Percentiles rank a stretch among this genome's conserved stretches.
phyloP scores from a whole-genome alignment of 73 alveolate species.

The Paramecium pentaurelia region DNA sequence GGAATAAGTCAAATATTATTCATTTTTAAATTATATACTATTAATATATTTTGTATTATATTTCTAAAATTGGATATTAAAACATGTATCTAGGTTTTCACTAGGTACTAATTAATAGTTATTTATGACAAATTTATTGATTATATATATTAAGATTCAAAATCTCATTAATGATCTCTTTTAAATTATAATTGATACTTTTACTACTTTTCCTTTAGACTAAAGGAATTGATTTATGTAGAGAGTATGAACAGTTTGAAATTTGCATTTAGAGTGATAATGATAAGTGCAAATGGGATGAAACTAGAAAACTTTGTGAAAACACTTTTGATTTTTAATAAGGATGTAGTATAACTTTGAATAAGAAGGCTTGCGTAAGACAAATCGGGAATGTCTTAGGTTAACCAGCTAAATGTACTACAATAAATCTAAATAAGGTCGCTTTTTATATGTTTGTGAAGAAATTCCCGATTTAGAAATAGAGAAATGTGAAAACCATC shows the following conservation, averaged over 20 bases:
- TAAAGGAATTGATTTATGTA: background rate
- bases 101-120: too few species aligned
- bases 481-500: background rate
- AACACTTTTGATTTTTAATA: background rate
- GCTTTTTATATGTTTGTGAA: background rate
- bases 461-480: background rate
- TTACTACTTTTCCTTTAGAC: background rate
- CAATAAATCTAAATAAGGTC: background rate
- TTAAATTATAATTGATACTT: background rate
- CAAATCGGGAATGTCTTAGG: background rate
- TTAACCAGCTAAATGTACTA: background rate
- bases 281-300: constrained; percentile 7
- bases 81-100: too few species aligned
- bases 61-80: too few species aligned
- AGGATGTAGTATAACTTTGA: background rate
- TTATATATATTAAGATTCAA: too few species aligned
- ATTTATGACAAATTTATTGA: background rate
- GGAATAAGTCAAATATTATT: too few species aligned
- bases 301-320: background rate
- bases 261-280: background rate
- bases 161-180: background rate
- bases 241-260: background rate
- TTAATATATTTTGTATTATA: too few species aligned
- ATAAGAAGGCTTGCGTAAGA: background rate
- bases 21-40: too few species aligned